phyloP scores from a whole-genome alignment of 352 stramenopile species.

The Hyaloperonospora arabidopsidis region DNA sequence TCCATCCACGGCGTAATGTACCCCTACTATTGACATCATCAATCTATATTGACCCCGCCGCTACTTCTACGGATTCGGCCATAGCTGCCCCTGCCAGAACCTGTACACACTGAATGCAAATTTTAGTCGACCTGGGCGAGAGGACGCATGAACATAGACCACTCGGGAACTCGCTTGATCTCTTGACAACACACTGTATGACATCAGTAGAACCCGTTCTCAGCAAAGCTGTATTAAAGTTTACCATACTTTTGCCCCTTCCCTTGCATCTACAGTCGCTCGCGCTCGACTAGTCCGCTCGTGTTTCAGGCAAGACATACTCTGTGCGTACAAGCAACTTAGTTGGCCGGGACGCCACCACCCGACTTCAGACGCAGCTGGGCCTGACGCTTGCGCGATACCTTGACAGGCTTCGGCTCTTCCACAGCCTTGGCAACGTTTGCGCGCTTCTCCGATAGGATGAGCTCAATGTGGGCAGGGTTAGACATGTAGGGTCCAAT shows the following conservation, averaged over 20 bases:
- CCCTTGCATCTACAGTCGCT: conserved; percentile 42
- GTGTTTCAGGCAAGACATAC: conserved; percentile 26
- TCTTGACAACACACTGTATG: conserved; percentile 27
- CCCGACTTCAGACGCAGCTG: conserved; percentile 86
- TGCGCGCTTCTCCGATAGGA: conserved; percentile 94
- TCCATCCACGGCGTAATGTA: no score
- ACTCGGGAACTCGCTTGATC: conserved; percentile 27
- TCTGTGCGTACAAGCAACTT: conserved; percentile 31
- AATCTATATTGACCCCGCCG: no score
- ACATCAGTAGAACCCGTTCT: conserved; percentile 63
- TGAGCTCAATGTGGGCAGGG: conserved; percentile 99
- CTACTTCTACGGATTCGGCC: no score
- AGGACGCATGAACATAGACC: conserved; percentile 6
- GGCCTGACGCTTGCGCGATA: conserved; percentile 84
- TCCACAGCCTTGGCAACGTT: conserved; percentile 90
- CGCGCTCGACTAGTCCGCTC: conserved; percentile 24
- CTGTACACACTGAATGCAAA: no score
- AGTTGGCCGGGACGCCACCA: conserved; percentile 77
- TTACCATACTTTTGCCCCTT: conserved; percentile 40
- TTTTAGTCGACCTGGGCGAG: no score
- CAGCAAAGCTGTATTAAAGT: conserved; percentile 70
- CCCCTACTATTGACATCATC: no score
- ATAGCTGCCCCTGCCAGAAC: no score
- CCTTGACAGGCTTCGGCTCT: conserved; percentile 76
- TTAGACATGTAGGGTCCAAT: conserved; percentile 98